A percentile compares a stretch with the other conserved stretches of the same genome.
phyloP scores from a whole-genome alignment of 2,329 filamentous ascomycete genomes.

The Exophiala dermatitidis region DNA sequence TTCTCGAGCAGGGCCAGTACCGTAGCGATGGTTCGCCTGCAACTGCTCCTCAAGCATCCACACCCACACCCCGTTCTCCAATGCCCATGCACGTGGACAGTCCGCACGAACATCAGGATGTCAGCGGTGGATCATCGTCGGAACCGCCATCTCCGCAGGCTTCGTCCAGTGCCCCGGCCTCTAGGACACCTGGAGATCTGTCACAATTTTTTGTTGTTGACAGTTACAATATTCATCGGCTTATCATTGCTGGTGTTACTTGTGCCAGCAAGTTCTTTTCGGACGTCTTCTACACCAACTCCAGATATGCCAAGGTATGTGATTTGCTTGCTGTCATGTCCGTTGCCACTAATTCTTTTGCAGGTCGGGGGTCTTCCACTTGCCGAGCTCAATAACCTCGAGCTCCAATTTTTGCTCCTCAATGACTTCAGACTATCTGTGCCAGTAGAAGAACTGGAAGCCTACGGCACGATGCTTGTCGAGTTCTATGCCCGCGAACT shows the following conservation, averaged over 20 bases:
- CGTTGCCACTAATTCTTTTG: not conserved
- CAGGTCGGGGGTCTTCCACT: slow-evolving; percentile 91
- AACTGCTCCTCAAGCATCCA: slow-evolving; percentile 20
- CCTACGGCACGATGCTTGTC: slow-evolving; percentile 96
- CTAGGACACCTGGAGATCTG: slow-evolving; percentile 11
- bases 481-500: slow-evolving; percentile 95
- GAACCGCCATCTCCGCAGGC: not conserved
- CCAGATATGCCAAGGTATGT: slow-evolving; percentile 92
- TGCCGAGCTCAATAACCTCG: slow-evolving; percentile 87
- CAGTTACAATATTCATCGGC: slow-evolving; percentile 95
- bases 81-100: slow-evolving; percentile 20
- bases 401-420: slow-evolving; percentile 87
- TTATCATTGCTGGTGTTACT: slow-evolving; percentile 94
- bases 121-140: slow-evolving; percentile 7
- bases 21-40: slow-evolving; percentile 17
- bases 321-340: not conserved
- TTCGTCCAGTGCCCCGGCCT: slow-evolving; percentile 2
- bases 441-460: slow-evolving; percentile 89
- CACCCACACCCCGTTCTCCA: slow-evolving; percentile 17
- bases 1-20: slow-evolving; percentile 54
- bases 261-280: slow-evolving; percentile 99
- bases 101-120: slow-evolving; percentile 20
- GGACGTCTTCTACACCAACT: slow-evolving; percentile 98
- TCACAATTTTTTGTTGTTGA: slow-evolving; percentile 87
- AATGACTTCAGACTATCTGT: slow-evolving; percentile 95